These are phyloP conservation scores for Cercophora samala DNA, from an alignment of 495 filamentous ascomycete species.

Conservation along the genomic window DNA sequence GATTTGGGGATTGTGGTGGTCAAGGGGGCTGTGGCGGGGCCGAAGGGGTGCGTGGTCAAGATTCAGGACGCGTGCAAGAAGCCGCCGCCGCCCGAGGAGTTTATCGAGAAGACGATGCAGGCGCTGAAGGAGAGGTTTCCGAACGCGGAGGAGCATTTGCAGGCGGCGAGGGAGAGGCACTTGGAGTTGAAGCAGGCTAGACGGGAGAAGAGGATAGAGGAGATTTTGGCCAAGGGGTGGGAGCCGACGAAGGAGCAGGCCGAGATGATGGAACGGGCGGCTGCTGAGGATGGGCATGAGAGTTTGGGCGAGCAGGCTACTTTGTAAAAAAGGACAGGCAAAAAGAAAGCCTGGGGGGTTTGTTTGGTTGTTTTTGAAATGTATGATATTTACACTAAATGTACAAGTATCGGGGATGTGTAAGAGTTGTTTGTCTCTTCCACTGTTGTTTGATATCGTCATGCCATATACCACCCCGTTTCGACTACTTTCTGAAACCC, in stretches of 20 bases:
- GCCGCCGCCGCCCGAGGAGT: slow-evolving; percentile 63
- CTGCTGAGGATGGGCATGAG: slow-evolving; percentile 8
- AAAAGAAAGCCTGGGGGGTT: not conserved
- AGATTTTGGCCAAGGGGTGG: slow-evolving; percentile 20
- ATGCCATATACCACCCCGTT: not conserved
- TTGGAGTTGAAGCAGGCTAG: slow-evolving; percentile 44
- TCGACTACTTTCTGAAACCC: slow-evolving; percentile 42
- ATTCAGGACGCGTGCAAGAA: slow-evolving; percentile 93
- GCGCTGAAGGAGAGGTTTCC: slow-evolving; percentile 39
- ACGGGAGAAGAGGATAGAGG: slow-evolving; percentile 34
- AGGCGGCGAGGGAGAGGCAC: slow-evolving; percentile 39
- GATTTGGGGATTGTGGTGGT: slow-evolving; percentile 84
- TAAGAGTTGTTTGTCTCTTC: not conserved
- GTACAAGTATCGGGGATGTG: slow-evolving; percentile 10
- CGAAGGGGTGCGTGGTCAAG: slow-evolving; percentile 76
- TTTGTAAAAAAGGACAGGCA: slow-evolving; percentile 16
- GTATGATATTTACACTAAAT: slow-evolving; percentile 13
- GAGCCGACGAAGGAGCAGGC: slow-evolving; percentile 15
- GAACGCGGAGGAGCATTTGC: slow-evolving; percentile 35
- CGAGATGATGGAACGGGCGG: slow-evolving; percentile 15
- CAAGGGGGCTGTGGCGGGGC: slow-evolving; percentile 78
- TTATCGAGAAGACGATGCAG: slow-evolving; percentile 37
- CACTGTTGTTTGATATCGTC: not conserved
- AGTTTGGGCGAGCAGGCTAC: slow-evolving; percentile 15
- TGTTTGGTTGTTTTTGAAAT: slow-evolving; percentile 5